phyloP scores from a whole-genome alignment of 2,329 filamentous ascomycete species.

The Fusarium sp. region DNA sequence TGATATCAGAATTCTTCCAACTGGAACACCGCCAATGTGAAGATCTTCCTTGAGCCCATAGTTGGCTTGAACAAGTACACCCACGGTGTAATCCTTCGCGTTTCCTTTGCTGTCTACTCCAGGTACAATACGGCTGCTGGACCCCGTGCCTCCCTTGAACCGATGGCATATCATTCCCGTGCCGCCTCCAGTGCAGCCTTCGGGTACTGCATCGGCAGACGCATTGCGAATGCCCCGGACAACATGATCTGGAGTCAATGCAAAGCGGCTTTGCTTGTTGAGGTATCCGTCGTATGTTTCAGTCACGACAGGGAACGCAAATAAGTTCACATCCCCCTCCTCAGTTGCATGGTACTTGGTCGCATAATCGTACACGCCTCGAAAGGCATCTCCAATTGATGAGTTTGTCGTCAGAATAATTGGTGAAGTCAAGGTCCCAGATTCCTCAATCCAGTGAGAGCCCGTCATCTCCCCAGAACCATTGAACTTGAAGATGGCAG shows the following conservation, averaged over 20 bases:
- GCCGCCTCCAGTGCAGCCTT: constrained; percentile 72
- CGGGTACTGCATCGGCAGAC: constrained; percentile 58
- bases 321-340: constrained; percentile 58
- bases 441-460: constrained; percentile 68
- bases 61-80: constrained; percentile 70
- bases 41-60: constrained; percentile 67
- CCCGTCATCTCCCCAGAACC: constrained; percentile 70
- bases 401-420: constrained; percentile 68
- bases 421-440: constrained; percentile 65
- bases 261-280: constrained; percentile 64
- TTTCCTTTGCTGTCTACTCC: constrained; percentile 48
- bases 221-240: constrained; percentile 62
- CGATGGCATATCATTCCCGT: constrained; percentile 72
- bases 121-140: constrained; percentile 63
- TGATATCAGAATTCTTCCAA: constrained; percentile 62
- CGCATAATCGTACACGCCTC: constrained; percentile 65
- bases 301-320: constrained; percentile 64
- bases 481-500: constrained; percentile 68
- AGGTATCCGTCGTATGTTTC: constrained; percentile 72
- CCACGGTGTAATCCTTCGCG: constrained; percentile 62
- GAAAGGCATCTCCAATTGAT: constrained; percentile 64
- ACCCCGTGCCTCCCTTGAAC: constrained; percentile 74
- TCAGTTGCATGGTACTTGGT: constrained; percentile 54
- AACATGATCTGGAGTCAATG: constrained; percentile 62
- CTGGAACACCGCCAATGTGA: constrained; percentile 66